Evolutionary conservation across 495 filamentous ascomycete genomes (phyloP).

Genomic region (Astrothelium macrocarpum): DNA sequence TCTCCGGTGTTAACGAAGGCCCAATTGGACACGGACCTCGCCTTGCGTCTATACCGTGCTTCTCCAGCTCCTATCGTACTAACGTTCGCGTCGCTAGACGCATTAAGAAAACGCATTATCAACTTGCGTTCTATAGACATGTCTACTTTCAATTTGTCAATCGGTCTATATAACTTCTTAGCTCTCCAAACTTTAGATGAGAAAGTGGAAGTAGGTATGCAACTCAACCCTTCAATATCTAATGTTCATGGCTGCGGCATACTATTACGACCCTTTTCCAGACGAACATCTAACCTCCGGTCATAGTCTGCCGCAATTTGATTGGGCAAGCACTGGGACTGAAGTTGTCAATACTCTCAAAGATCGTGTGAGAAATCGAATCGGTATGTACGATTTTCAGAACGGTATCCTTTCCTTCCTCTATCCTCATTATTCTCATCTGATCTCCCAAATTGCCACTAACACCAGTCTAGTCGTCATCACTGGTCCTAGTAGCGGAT

Average conservation of each 20-base stretch:
- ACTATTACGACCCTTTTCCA: conserved; percentile 2
- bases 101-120: not conserved
- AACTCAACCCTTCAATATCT: not conserved
- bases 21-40: not conserved
- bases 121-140: not conserved
- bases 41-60: not conserved
- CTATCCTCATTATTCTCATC: not conserved
- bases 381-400: not conserved
- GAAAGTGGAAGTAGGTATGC: not conserved
- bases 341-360: conserved; percentile 24
- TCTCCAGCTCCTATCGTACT: not conserved
- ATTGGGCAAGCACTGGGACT: conserved; percentile 17
- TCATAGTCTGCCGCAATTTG: conserved; percentile 4
- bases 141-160: not conserved
- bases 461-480: conserved; percentile 21
- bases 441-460: not conserved
- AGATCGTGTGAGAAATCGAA: conserved; percentile 14
- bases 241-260: conserved; percentile 1
- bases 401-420: not conserved
- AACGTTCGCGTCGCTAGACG: not conserved
- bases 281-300: conserved; percentile 28
- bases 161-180: not conserved
- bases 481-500: conserved; percentile 21
- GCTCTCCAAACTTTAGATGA: not conserved
- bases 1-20: not conserved